Conservation (phyloP, 2,329 filamentous ascomycete species). For the Curvularia eragrostidis region DNA sequence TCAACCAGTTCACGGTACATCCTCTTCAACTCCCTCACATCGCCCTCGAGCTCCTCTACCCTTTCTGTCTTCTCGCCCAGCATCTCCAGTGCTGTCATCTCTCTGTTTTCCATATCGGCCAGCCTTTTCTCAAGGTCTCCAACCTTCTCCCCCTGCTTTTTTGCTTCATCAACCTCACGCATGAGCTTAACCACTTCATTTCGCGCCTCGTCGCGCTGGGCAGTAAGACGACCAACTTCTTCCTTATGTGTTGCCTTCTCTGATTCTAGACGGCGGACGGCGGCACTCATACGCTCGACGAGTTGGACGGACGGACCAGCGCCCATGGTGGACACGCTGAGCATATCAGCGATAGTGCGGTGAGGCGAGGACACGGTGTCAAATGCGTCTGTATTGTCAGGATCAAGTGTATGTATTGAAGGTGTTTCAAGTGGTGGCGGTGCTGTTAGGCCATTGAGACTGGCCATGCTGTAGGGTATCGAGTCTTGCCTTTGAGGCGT, state of each 20-base stretch:
- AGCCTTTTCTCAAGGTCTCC: slow-evolving; percentile 72
- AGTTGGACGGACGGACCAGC: slow-evolving; percentile 93
- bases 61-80: slow-evolving; percentile 95
- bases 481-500: slow-evolving; percentile 47
- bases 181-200: slow-evolving; percentile 89
- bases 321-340: slow-evolving; percentile 86
- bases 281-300: slow-evolving; percentile 93
- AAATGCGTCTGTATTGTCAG: slow-evolving; percentile 56
- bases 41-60: slow-evolving; percentile 86
- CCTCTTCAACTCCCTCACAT: slow-evolving; percentile 91
- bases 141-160: slow-evolving; percentile 65
- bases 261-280: slow-evolving; percentile 86
- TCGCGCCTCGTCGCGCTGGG: slow-evolving; percentile 92
- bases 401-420: slow-evolving; percentile 54
- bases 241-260: slow-evolving; percentile 91
- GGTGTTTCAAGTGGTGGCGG: slow-evolving; percentile 51
- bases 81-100: slow-evolving; percentile 92
- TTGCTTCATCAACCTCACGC: slow-evolving; percentile 79
- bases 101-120: slow-evolving; percentile 72
- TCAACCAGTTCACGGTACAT: slow-evolving; percentile 83
- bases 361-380: slow-evolving; percentile 67
- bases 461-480: slow-evolving; percentile 39
- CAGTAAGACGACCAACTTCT: slow-evolving; percentile 77
- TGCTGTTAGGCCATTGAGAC: slow-evolving; percentile 45
- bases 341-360: slow-evolving; percentile 73